phyloP scores from a whole-genome alignment of 106 monocot genomes.

The Dendrobium huoshanense region DNA sequence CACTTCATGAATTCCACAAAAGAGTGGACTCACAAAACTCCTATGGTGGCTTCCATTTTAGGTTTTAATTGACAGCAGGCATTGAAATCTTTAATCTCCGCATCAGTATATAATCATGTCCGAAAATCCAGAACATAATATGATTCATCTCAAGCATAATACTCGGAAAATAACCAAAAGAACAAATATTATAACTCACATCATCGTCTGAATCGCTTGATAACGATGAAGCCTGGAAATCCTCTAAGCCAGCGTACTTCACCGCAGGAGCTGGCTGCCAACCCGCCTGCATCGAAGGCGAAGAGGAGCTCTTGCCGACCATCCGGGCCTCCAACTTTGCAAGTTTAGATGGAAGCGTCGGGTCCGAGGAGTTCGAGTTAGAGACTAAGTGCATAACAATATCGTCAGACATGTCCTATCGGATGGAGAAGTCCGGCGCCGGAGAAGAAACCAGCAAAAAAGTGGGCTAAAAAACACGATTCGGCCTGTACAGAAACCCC shows the following conservation, averaged over 20 bases:
- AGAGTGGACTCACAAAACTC: background rate
- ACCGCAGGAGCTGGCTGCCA: conserved; percentile 17
- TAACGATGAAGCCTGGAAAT: conserved; percentile 46
- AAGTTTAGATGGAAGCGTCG: conserved; percentile 68
- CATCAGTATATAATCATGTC: background rate
- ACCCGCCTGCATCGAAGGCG: conserved; percentile 24
- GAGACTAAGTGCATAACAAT: conserved; percentile 82
- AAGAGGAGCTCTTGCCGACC: conserved; percentile 74
- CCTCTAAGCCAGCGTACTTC: conserved; percentile 47
- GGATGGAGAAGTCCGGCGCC: background rate
- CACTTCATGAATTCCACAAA: background rate
- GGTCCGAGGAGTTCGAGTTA: conserved; percentile 90
- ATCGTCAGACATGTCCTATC: conserved; percentile 68
- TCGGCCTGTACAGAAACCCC: background rate
- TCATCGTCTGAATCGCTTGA: conserved; percentile 87
- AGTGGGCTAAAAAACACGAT: background rate
- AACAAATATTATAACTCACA: conserved; percentile 37
- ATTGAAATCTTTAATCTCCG: background rate
- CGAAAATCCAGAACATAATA: background rate
- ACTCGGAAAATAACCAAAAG: background rate
- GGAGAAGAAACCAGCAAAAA: background rate
- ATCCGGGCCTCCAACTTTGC: conserved; percentile 96
- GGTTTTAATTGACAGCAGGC: background rate
- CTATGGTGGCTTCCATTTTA: background rate
- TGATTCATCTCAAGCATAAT: background rate